Conservation (phyloP, 2,329 filamentous ascomycete species). For the Drechmeria coniospora region DNA sequence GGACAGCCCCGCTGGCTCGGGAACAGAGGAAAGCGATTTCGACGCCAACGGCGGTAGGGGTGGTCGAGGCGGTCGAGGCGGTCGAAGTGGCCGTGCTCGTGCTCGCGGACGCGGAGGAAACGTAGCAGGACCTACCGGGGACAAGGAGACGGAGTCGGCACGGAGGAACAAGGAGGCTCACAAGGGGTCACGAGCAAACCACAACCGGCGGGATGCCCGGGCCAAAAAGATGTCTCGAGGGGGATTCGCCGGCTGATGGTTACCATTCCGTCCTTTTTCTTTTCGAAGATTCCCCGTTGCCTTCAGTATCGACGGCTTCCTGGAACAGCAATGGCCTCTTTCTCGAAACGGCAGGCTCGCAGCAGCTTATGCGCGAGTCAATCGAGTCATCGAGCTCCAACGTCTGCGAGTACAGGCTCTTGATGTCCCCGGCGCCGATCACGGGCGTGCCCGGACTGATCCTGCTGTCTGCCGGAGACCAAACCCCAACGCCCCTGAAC, state of each 20-base stretch:
- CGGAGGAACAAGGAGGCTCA: slow-evolving; percentile 66
- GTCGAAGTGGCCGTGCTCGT: slow-evolving; percentile 25
- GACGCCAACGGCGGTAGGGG: slow-evolving; percentile 31
- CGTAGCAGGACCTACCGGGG: slow-evolving; percentile 48
- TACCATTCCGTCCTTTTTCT: background rate
- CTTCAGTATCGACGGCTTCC: background rate
- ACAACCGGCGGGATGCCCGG: slow-evolving; percentile 62
- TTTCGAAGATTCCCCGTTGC: background rate
- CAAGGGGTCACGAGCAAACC: slow-evolving; percentile 71
- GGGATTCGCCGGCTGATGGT: slow-evolving; percentile 19
- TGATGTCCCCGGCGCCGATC: slow-evolving; percentile 15
- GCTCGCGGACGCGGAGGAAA: slow-evolving; percentile 39
- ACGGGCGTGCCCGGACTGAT: slow-evolving; percentile 13
- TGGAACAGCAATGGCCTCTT: background rate
- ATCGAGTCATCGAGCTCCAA: slow-evolving; percentile 17
- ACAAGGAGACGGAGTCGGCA: slow-evolving; percentile 56
- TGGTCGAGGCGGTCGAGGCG: slow-evolving; percentile 18
- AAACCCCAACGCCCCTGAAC: slow-evolving; percentile 13
- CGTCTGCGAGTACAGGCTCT: slow-evolving; percentile 22
- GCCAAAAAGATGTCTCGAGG: slow-evolving; percentile 49
- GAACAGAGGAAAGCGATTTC: slow-evolving; percentile 39
- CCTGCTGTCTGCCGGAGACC: slow-evolving; percentile 4
- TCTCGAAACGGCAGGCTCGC: background rate
- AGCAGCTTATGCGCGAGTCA: too few relatives aligned
- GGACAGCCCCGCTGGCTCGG: slow-evolving; percentile 34